Base-by-base conservation (phyloP, 495 filamentous ascomycete genomes). In the Aspergillus wentii region DNA sequence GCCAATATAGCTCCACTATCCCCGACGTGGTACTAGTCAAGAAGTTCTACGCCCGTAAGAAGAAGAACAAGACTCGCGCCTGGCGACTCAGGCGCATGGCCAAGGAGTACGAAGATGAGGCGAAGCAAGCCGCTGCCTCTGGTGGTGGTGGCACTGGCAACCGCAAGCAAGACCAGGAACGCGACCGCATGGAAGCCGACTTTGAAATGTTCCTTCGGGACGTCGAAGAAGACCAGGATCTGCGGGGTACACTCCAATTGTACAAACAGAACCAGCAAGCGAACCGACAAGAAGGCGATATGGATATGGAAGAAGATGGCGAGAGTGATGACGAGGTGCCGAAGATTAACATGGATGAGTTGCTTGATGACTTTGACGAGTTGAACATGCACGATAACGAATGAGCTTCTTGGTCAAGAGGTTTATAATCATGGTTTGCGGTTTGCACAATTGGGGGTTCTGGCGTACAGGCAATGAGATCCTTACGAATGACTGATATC, bases 181-280 rank as follows among this genome's bases (percentile, higher is more conserved):
- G 85, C 46, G 84, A 88, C 36, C 75, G 79, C 30, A 79, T 88
- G 54, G 94, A 97, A 46, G 72, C 78, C 26, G 92, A 99, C 61
- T 97, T 88, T 56, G 94, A 99, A 71, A 79, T 86, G 79, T 99
- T 99, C 78, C 66, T 99, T 66, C 79, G 86, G 27, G 94, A 97
- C 61, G 84, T 99, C 8, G 94, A 99, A 61, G 89, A 95, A 57
- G 94, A 99, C 57, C 72, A 81, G 26, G 94, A 99, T 49, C 70
- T 99, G 34, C 73, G 91, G 18, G 68, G 77, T 34, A 88, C 88
- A 4, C 59, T 97, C 52, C 83, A 85, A 37, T 51, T 99, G 51
- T 99, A 94, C 64, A 95, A 95, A 71, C 65, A 63, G 32, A 64
- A 74, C 39, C 62, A 74, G 32, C 56, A 56, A 27, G 28, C 39